Evolutionary conservation across 805 yeast genomes (phyloP), one percentile per base, ranked within the genome.

Genomic region (Wickerhamiella brachini): DNA sequence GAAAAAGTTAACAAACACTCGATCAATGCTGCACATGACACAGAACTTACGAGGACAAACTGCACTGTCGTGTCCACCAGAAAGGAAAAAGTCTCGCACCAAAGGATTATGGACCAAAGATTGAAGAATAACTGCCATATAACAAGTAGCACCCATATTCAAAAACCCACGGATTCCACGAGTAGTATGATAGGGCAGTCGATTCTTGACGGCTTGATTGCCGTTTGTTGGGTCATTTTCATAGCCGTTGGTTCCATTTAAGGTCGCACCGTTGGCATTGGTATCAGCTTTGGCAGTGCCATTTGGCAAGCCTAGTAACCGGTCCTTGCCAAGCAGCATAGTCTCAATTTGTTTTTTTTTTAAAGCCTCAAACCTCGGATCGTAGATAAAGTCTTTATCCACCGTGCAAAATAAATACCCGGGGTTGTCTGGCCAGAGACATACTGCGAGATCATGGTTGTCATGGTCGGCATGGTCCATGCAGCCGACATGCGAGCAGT

Each of bases 71-170:
- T 87, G 95, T 38, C 75, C 72, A 44, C 89, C 95, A 23, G 80
- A 72, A 64, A 93, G 73, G 59, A 85, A 88, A 56, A 81, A 82
- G 59, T 80, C 77, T 53, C 90, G 76, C 44, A 93, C 76, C 52
- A 86, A 73, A 6, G 98, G 97, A 62, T 93, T 93, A 65, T 93
- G 98, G 44, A 93, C 71, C 49, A 90, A 68, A 0, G 94, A 79
- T 68, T 93, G 99, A 42, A 93, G 67, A n/a, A 89, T 79, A 38
- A 90, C 83, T 58, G 95, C 85, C 86, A 93, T 90, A 69, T 87
- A 93, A 69, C 99, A 93, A 0, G 98, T 93, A 0, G 98, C 85
- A 0, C 99, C 99, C 81, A 90, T 79, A 65, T 90, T 90, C 49
- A 87, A 81, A 58, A 93, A 78, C 2, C 98, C 98, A 49, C 84